Conservation (phyloP, 1,284 basidiomycete genomes). For the Leccinum brunneo-olivaceum region DNA sequence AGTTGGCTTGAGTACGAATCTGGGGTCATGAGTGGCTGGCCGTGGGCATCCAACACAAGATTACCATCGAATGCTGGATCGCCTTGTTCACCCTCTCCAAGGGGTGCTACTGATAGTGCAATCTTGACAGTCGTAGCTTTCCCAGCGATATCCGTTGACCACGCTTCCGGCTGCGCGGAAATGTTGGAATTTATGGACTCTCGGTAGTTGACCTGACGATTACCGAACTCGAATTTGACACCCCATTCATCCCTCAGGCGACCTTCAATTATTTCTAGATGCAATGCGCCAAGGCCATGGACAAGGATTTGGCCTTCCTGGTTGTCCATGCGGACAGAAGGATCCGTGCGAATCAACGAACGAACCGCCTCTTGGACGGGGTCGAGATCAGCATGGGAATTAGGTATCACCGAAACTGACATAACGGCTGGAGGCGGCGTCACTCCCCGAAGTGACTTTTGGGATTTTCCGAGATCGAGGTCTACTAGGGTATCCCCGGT, state of each 20-base stretch:
- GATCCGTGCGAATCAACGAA: conserved; percentile 78
- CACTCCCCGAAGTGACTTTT: conserved; percentile 56
- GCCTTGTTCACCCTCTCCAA: conserved; percentile 50
- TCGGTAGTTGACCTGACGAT: conserved; percentile 73
- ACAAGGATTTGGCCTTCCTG: conserved; percentile 81
- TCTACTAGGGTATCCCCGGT: conserved; percentile 84
- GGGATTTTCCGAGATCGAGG: conserved; percentile 31
- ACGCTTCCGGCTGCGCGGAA: conserved; percentile 33
- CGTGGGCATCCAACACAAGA: conserved; percentile 50
- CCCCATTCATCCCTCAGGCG: conserved; percentile 77
- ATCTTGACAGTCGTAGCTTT: conserved; percentile 43
- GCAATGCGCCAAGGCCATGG: conserved; percentile 79
- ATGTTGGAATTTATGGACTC: conserved; percentile 52
- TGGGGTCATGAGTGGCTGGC: conserved; percentile 47
- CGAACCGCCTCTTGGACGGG: conserved; percentile 72
- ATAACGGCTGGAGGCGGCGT: conserved; percentile 71
- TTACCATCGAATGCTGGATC: conserved; percentile 72
- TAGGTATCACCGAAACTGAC: conserved; percentile 74
- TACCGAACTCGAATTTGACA: conserved; percentile 72
- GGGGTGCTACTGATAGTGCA: conserved; percentile 45
- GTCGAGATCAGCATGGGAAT: conserved; percentile 72
- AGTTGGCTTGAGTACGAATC: conserved; percentile 41
- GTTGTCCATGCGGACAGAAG: conserved; percentile 70
- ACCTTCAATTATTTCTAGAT: conserved; percentile 82
- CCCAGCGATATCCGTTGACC: conserved; percentile 58